Conservation (phyloP, 176 grass and related monocot genomes). For the Ensete glaucum region DNA sequence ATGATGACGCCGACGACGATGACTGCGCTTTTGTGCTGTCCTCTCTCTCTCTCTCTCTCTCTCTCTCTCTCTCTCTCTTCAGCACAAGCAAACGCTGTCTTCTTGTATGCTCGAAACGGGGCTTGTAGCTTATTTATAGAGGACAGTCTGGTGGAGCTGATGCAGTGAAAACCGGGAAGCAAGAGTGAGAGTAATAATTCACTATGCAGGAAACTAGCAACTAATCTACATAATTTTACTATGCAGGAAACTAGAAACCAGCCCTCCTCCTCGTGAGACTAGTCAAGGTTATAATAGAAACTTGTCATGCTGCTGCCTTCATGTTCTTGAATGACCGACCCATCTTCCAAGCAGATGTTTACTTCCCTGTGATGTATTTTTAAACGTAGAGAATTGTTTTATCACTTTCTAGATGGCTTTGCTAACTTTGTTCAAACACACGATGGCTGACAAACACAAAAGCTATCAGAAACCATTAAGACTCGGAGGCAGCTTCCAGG, state of each 20-base stretch:
- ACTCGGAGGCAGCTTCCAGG: slow-evolving; percentile 36
- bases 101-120: neutral
- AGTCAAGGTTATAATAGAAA: too few species aligned
- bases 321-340: too few species aligned
- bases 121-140: slow-evolving; percentile 40
- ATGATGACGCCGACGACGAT: slow-evolving; percentile 3
- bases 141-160: neutral
- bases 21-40: slow-evolving; percentile 2
- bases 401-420: too few species aligned
- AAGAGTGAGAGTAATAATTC: neutral
- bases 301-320: too few species aligned
- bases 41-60: neutral
- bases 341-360: too few species aligned
- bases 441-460: too few species aligned
- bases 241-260: too few species aligned
- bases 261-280: too few species aligned
- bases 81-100: neutral
- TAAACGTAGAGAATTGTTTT: too few species aligned
- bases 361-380: too few species aligned
- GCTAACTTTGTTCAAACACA: too few species aligned
- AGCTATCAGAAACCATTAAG: neutral
- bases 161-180: neutral
- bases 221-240: too few species aligned
- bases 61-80: slow-evolving; percentile 13
- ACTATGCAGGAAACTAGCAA: neutral